These are phyloP conservation scores for Penicillium egyptiacum DNA, from an alignment of 495 filamentous ascomycete genomes.

Conservation along the genomic window DNA sequence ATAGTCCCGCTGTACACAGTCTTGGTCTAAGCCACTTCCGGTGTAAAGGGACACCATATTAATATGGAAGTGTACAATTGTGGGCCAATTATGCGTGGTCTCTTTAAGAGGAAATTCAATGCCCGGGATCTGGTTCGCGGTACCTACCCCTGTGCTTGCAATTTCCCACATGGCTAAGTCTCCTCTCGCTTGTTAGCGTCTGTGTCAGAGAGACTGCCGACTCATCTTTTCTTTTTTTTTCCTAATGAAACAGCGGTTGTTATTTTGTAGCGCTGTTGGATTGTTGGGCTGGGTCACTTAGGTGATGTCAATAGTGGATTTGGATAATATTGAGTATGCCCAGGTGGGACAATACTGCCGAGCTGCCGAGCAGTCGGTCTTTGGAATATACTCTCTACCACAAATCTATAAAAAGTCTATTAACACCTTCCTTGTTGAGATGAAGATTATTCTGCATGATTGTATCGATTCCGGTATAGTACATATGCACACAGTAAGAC, in stretches of 20 bases:
- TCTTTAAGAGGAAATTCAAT: not conserved
- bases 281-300: not conserved
- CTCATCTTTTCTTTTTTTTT: not conserved
- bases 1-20: not conserved
- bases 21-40: conserved; percentile 2
- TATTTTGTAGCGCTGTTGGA: not conserved
- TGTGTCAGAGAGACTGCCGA: not conserved
- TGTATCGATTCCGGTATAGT: not conserved
- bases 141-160: not conserved
- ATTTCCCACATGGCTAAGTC: not conserved
- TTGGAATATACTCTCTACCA: not conserved
- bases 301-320: not conserved
- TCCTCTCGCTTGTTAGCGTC: not conserved
- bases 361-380: not conserved
- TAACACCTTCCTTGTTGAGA: not conserved
- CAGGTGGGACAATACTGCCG: not conserved
- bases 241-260: not conserved
- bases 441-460: not conserved
- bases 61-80: not conserved
- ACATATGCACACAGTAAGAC: not conserved
- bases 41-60: not conserved
- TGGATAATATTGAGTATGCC: not conserved
- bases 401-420: not conserved
- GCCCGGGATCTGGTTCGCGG: not conserved
- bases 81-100: not conserved